Percentiles rank a stretch among this genome's conserved stretches.
These are phyloP conservation scores for Hysterium pulicare DNA, from an alignment of 2,329 filamentous ascomycete species.

Conservation along the genomic window DNA sequence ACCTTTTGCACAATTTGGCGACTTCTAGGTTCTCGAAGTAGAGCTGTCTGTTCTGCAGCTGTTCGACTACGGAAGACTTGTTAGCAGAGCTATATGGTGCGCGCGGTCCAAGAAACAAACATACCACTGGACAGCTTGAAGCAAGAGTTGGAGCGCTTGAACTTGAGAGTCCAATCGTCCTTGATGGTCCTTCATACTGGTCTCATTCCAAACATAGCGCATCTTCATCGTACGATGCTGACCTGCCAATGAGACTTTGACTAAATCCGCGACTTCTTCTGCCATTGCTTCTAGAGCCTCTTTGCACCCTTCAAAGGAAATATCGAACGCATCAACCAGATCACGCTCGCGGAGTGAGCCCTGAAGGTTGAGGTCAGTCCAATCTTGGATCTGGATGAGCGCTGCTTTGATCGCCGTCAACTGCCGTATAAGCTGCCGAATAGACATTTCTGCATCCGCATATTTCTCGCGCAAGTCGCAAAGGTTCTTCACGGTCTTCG, in stretches of 20 bases:
- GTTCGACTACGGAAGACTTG: constrained; percentile 22
- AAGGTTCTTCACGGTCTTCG: constrained; percentile 31
- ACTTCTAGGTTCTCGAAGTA: constrained; percentile 32
- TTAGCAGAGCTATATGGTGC: not conserved
- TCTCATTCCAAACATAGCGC: constrained; percentile 37
- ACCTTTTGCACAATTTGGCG: constrained; percentile 35
- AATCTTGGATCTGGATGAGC: constrained; percentile 36
- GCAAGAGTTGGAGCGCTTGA: constrained; percentile 35
- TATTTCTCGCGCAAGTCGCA: constrained; percentile 33
- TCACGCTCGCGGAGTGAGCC: constrained; percentile 10
- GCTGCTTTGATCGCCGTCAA: constrained; percentile 36
- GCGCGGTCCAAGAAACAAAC: not conserved
- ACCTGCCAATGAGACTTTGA: constrained; percentile 3
- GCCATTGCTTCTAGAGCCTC: constrained; percentile 22
- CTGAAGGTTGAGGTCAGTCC: constrained; percentile 24
- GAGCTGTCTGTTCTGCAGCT: constrained; percentile 32
- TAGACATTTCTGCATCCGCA: constrained; percentile 36
- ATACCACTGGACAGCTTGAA: constrained; percentile 40
- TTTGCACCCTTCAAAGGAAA: constrained; percentile 13
- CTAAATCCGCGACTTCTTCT: constrained; percentile 16
- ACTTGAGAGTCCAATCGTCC: constrained; percentile 36
- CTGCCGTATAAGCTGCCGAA: constrained; percentile 35
- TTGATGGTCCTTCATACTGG: constrained; percentile 34
- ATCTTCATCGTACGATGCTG: constrained; percentile 20
- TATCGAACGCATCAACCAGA: constrained; percentile 10